phyloP scores from a whole-genome alignment of 2,329 filamentous ascomycete species.

The Sclerotinia glacialis region DNA sequence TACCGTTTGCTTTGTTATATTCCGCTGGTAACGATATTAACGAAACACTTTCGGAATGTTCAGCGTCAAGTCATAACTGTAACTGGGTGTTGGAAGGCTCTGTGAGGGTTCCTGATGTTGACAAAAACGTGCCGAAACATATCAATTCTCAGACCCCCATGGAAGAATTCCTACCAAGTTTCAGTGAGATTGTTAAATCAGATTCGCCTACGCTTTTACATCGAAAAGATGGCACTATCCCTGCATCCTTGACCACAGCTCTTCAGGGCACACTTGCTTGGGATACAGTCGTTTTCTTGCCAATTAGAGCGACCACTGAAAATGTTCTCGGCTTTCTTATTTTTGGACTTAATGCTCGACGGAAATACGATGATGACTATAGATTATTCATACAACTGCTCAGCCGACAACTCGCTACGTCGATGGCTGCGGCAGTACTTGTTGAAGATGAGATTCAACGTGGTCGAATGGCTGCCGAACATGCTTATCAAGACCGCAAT shows the following conservation, averaged over 20 bases:
- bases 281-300: conserved; percentile 11
- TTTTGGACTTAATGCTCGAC: conserved; percentile 72
- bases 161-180: conserved; percentile 14
- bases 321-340: conserved; percentile 74
- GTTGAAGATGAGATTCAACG: conserved; percentile 81
- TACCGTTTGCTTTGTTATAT: conserved; percentile 74
- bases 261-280: not conserved
- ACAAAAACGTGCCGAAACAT: conserved; percentile 11
- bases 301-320: conserved; percentile 54
- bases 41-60: conserved; percentile 29
- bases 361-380: conserved; percentile 79
- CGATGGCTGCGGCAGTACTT: conserved; percentile 75
- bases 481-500: conserved; percentile 73
- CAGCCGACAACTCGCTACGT: conserved; percentile 72
- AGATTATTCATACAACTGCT: conserved; percentile 72
- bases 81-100: conserved; percentile 31
- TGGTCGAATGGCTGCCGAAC: conserved; percentile 67
- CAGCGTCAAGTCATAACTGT: conserved; percentile 25
- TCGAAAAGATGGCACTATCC: conserved; percentile 7
- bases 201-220: conserved; percentile 13
- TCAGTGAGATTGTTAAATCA: conserved; percentile 6
- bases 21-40: conserved; percentile 63
- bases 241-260: not conserved
- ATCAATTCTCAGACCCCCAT: not conserved
- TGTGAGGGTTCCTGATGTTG: conserved; percentile 23